Percentiles rank a stretch among this genome's conserved stretches.
These are phyloP conservation scores for Cotoneaster glaucophyllus DNA, from an alignment of 306 rosid species.

Conservation along the genomic window DNA sequence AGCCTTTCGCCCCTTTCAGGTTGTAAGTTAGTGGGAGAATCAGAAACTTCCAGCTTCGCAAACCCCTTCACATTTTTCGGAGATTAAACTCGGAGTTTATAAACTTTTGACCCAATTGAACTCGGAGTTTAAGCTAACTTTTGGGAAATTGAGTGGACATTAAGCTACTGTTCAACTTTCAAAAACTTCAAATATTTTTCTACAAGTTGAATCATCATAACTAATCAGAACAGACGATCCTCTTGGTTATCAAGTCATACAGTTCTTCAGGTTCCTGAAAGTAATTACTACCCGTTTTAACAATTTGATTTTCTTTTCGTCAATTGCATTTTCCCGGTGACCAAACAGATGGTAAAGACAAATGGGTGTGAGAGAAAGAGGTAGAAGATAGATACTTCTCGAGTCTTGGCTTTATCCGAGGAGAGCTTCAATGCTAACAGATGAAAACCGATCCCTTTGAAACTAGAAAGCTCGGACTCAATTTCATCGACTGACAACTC, in stretches of 20 bases:
- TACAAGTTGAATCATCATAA: background rate
- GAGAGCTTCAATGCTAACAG: conserved; percentile 34
- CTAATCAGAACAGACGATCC: background rate
- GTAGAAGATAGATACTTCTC: conserved; percentile 45
- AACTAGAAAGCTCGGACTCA: no score
- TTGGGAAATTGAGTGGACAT: background rate
- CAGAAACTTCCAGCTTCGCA: no score
- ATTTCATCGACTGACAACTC: no score
- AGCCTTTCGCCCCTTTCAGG: no score
- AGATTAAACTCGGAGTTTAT: no score
- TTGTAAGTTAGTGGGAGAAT: no score
- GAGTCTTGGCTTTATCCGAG: conserved; percentile 76
- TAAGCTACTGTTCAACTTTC: background rate
- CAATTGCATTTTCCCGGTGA: background rate
- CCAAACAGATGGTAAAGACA: conserved; percentile 1
- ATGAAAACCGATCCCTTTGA: no score
- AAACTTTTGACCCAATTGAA: background rate
- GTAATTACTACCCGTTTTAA: background rate
- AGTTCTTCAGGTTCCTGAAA: background rate
- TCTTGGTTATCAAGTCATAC: background rate
- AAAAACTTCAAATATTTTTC: background rate
- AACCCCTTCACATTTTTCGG: no score
- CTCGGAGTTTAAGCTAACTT: background rate
- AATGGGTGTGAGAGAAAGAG: conserved; percentile 10
- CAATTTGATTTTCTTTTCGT: conserved; percentile 1